phyloP scores from a whole-genome alignment of 306 rosid genomes.

The Morella rubra region DNA sequence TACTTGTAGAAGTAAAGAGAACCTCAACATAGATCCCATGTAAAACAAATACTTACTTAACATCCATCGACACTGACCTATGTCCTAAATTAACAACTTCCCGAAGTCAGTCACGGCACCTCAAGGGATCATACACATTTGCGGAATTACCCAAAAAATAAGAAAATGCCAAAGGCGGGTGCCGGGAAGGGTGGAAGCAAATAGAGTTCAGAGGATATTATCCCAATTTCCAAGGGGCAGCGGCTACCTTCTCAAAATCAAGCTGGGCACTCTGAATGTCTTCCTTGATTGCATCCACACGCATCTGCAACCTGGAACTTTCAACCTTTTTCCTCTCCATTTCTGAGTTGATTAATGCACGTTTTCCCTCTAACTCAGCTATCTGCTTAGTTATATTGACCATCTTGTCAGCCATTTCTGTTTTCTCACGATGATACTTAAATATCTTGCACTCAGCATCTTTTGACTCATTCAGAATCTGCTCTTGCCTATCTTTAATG shows the following conservation, averaged over 20 bases:
- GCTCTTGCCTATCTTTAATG: constrained; percentile 34
- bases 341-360: constrained; percentile 18
- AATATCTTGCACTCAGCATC: constrained; percentile 33
- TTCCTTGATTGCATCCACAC: constrained; percentile 9
- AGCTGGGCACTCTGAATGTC: background rate
- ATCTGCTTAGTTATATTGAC: constrained; percentile 28
- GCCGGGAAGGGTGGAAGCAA: background rate
- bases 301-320: constrained; percentile 20
- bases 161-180: background rate
- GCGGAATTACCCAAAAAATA: background rate
- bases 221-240: constrained; percentile 23
- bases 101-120: background rate
- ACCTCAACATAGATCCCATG: background rate
- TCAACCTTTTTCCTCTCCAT: constrained; percentile 25
- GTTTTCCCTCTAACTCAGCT: constrained; percentile 32
- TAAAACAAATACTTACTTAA: background rate
- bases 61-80: background rate
- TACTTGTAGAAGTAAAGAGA: background rate
- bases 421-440: constrained; percentile 23
- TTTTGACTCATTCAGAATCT: constrained; percentile 11
- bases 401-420: constrained; percentile 31
- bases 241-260: constrained; percentile 30
- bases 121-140: background rate
- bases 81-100: background rate
- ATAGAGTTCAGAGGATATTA: background rate